A percentile compares a stretch with the other conserved stretches of the same genome.
Evolutionary conservation across 208 protist genomes (phyloP).

Genomic region (Crithidia mellificae): DNA sequence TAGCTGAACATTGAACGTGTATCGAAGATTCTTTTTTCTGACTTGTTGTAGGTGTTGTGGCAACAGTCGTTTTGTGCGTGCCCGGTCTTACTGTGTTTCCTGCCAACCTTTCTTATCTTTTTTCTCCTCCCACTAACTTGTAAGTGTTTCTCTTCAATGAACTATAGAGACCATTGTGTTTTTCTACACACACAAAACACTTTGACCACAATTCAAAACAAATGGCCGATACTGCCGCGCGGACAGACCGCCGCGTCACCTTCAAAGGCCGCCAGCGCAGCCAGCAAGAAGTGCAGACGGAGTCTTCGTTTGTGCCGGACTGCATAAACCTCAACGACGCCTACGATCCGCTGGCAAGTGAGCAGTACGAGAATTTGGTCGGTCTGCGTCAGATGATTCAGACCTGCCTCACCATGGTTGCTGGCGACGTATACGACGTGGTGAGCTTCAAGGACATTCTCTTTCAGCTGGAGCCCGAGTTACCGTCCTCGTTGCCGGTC

Average conservation of each 20-base stretch:
- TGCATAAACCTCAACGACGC: constrained; percentile 48
- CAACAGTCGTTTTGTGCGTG: too few species aligned
- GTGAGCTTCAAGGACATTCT: constrained; percentile 90
- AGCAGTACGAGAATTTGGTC: constrained; percentile 74
- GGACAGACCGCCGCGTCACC: constrained; percentile 21
- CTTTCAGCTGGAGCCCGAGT: constrained; percentile 72
- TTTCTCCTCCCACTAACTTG: too few species aligned
- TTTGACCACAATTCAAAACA: too few species aligned
- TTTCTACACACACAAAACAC: too few species aligned
- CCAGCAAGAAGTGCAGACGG: constrained; percentile 74
- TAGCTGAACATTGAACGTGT: too few species aligned
- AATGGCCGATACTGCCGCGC: constrained; percentile 7
- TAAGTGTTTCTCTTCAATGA: too few species aligned
- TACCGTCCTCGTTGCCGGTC: constrained; percentile 72
- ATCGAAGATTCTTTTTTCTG: too few species aligned
- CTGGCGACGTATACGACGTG: constrained; percentile 83
- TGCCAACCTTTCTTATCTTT: too few species aligned
- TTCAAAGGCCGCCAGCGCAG: constrained; percentile 31
- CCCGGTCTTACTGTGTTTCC: too few species aligned
- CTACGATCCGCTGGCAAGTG: constrained; percentile 65
- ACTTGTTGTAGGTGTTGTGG: too few species aligned
- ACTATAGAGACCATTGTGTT: too few species aligned
- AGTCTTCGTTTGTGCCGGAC: constrained; percentile 71
- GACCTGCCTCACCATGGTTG: constrained; percentile 66
- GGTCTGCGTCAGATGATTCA: constrained; percentile 74